Percentiles rank a stretch among this genome's conserved stretches.
phyloP scores from a whole-genome alignment of 1,284 basidiomycete species.

The Austroboletus niveus region DNA sequence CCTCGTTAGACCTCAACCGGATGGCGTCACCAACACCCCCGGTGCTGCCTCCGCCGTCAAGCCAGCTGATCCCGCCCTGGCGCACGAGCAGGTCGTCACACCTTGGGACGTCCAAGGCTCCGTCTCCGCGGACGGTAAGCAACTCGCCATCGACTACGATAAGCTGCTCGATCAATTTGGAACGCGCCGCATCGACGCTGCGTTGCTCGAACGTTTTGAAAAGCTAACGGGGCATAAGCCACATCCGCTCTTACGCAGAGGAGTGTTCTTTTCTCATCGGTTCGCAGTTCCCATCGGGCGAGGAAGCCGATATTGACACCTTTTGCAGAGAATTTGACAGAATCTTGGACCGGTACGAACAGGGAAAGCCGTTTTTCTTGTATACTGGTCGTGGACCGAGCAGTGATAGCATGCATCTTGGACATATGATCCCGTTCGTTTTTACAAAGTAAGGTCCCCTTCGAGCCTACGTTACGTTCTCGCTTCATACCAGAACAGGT shows the following conservation, averaged over 20 bases:
- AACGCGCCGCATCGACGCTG: conserved; percentile 77
- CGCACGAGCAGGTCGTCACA: conserved; percentile 84
- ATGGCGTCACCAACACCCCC: not conserved
- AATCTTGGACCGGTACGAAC: conserved; percentile 94
- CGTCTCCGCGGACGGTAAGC: conserved; percentile 85
- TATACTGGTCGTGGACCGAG: conserved; percentile 98
- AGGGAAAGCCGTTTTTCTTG: conserved; percentile 96
- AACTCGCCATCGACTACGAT: conserved; percentile 93
- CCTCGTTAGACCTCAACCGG: conserved; percentile 12
- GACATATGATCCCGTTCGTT: conserved; percentile 96
- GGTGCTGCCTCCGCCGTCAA: conserved; percentile 27
- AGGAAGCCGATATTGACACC: not conserved
- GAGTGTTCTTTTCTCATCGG: conserved; percentile 99
- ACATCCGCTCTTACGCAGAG: conserved; percentile 89
- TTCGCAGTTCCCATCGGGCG: conserved; percentile 35
- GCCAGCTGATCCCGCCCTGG: conserved; percentile 30
- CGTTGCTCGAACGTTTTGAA: conserved; percentile 88
- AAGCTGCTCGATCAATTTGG: conserved; percentile 96
- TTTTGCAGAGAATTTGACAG: conserved; percentile 81
- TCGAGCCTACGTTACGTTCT: not conserved
- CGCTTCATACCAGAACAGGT: conserved; percentile 47
- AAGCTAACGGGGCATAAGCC: conserved; percentile 86
- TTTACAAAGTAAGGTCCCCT: conserved; percentile 82
- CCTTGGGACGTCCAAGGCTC: conserved; percentile 98
- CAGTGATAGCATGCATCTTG: conserved; percentile 96